Evolutionary conservation across 1,284 basidiomycete species (phyloP), one percentile per base, ranked within the genome.

Genomic region (Naganishia albida): DNA sequence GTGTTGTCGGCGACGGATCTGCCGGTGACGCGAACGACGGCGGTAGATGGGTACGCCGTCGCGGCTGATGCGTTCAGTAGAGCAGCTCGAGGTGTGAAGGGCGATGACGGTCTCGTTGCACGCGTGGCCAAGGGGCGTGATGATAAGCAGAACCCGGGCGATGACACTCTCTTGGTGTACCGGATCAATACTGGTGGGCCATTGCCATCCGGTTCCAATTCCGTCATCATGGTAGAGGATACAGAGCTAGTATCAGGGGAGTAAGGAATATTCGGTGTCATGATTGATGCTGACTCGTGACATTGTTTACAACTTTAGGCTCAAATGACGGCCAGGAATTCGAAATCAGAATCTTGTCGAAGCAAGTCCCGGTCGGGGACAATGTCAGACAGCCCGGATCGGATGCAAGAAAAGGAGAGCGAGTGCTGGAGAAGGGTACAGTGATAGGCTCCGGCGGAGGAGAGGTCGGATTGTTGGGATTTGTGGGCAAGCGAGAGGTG

Each of bases 151-250:
- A 64, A 52, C 25, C 67, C 70, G 18, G 68, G 69, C 53, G 71
- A 85, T 77, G 85, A 86, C 0, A 67, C 72, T 3, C 84, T 83
- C 7, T 78, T 78, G 10, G 82, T 91, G 63, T 90, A 86, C 74
- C 85, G 90, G 50, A 85, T 93, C 75, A 91, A 89, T 77, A 89
- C 88, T 0, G 88, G 90, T 7, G 87, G 85, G 1, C 85, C 89
- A 0, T 79, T 94, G 1, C 92, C 91, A 0, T 73, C 77, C 0
- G 90, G 88, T 1, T 80, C 88, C 7, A 87, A 93, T 73, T 80
- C 89, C 0, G 87, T 93, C 0, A 87, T 94, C 74, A 93, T 93
- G 90, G 91, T 94, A 18, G 91, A 94, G 78, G 91, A 94, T 72
- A 93, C 91, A 0, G 84, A 85, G 62, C 81, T 94, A 13, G 79